These are phyloP conservation scores for Colletotrichum endophyticum DNA, from an alignment of 2,329 filamentous ascomycete species.

Conservation along the genomic window DNA sequence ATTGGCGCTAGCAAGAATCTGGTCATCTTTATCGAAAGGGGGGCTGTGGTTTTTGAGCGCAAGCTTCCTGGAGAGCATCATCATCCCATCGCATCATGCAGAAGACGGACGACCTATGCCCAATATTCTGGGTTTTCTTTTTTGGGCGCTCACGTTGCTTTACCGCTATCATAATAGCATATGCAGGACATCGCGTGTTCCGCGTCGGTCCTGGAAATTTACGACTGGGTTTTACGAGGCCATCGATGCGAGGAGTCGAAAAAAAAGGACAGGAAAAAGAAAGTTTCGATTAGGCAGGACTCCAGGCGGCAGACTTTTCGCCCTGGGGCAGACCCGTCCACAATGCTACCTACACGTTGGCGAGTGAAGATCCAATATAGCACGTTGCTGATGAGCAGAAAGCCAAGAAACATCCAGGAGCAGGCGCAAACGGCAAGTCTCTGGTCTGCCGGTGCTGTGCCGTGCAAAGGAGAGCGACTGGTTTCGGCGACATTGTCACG, in stretches of 20 bases:
- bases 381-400: background rate
- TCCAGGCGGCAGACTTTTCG: background rate
- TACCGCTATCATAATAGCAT: background rate
- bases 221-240: background rate
- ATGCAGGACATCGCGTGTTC: slow-evolving; percentile 2
- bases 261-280: background rate
- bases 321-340: background rate
- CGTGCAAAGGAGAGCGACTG: background rate
- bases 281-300: background rate
- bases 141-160: background rate
- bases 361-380: background rate
- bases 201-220: background rate
- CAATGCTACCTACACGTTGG: background rate
- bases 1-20: background rate
- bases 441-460: background rate
- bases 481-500: background rate
- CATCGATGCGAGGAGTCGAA: background rate
- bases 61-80: background rate
- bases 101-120: background rate
- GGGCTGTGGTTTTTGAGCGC: background rate
- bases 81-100: background rate
- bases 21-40: background rate
- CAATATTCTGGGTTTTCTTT: background rate
- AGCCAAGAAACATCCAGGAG: background rate
- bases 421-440: slow-evolving; percentile 3